Conservation (phyloP, 805 yeast species). For the Pichia kluyveri region DNA sequence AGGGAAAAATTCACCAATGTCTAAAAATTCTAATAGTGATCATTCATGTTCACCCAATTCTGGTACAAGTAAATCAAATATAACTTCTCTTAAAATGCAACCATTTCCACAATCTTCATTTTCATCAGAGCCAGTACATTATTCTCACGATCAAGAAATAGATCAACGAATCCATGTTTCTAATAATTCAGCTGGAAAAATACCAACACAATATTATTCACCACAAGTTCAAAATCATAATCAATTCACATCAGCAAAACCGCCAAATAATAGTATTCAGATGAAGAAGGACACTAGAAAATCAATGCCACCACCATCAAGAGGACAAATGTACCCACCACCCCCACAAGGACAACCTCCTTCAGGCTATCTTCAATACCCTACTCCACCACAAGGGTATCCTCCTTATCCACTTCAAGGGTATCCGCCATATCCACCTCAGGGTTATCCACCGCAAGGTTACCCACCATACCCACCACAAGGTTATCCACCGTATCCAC, state of each 20-base stretch:
- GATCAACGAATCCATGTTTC: background rate
- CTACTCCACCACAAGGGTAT: background rate
- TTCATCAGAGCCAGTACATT: too few relatives aligned
- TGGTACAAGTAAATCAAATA: background rate
- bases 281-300: background rate
- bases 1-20: background rate
- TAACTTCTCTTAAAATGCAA: too few relatives aligned
- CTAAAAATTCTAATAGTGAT: background rate
- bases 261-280: background rate
- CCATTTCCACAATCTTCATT: too few relatives aligned
- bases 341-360: background rate
- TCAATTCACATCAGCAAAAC: background rate
- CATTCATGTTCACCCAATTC: background rate
- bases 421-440: background rate
- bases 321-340: background rate
- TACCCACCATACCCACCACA: constrained; percentile 2
- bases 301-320: background rate
- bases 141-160: background rate
- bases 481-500: constrained; percentile 1
- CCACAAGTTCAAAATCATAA: background rate
- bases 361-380: background rate
- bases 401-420: background rate
- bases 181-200: background rate
- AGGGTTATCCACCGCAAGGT: background rate
- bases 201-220: background rate